phyloP scores from a whole-genome alignment of 2,329 filamentous ascomycete species.

The Colletotrichum trifolii region DNA sequence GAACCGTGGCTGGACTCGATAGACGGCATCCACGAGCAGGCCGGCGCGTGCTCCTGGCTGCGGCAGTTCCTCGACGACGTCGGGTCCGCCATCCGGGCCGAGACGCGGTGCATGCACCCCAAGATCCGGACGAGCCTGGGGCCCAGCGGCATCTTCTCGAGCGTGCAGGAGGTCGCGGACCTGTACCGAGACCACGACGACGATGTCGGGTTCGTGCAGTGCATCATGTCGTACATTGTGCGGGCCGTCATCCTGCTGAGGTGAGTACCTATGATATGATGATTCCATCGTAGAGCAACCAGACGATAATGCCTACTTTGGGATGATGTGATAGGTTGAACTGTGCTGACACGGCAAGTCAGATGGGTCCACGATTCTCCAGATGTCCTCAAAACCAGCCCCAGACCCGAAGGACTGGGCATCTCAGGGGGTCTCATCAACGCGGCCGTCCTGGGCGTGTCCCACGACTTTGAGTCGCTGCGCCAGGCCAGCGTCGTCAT shows the following conservation, averaged over 20 bases:
- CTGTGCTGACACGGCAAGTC: background rate
- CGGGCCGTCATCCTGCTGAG: slow-evolving; percentile 1
- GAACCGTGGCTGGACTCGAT: slow-evolving; percentile 7
- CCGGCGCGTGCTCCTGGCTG: slow-evolving; percentile 5
- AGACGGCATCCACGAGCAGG: slow-evolving; percentile 9
- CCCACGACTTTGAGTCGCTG: slow-evolving; percentile 7
- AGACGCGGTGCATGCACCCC: slow-evolving; percentile 10
- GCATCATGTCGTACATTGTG: slow-evolving; percentile 7
- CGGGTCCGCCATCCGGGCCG: slow-evolving; percentile 1
- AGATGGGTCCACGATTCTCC: slow-evolving; percentile 20
- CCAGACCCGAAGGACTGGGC: slow-evolving; percentile 8
- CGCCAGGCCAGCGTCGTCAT: slow-evolving; percentile 6
- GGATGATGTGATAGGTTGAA: no score
- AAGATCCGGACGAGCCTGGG: slow-evolving; percentile 7
- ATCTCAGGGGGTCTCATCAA: slow-evolving; percentile 7
- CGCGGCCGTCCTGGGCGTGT: slow-evolving; percentile 1
- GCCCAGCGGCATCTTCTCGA: slow-evolving; percentile 7
- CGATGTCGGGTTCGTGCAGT: slow-evolving; percentile 8
- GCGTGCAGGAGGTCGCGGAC: slow-evolving; percentile 5
- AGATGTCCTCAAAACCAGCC: background rate
- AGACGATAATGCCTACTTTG: no score
- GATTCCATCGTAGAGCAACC: no score
- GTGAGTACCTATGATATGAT: background rate
- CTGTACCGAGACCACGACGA: slow-evolving; percentile 11
- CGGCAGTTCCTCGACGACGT: slow-evolving; percentile 8